A percentile compares a stretch with the other conserved stretches of the same genome.
phyloP scores from a whole-genome alignment of 2,329 filamentous ascomycete species.

The Monilinia laxa region DNA sequence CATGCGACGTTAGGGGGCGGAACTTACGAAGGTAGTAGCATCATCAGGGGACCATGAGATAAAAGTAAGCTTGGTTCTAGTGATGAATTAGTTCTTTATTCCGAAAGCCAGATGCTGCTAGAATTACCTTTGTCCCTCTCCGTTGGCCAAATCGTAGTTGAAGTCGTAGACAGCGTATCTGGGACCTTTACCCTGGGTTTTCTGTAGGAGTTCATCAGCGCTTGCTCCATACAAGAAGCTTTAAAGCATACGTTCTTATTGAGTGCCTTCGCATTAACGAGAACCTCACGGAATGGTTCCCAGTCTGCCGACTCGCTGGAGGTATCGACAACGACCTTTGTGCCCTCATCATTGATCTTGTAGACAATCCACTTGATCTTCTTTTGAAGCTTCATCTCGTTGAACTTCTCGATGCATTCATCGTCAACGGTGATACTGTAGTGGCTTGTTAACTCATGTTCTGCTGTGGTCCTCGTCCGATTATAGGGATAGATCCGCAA shows the following conservation, averaged over 20 bases:
- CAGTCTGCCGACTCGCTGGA: constrained; percentile 66
- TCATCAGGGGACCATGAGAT: constrained; percentile 81
- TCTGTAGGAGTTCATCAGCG: constrained; percentile 44
- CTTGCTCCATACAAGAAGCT: neutral
- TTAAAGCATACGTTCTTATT: constrained; percentile 58
- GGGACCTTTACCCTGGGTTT: constrained; percentile 63
- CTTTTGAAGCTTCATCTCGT: constrained; percentile 80
- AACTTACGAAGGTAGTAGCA: constrained; percentile 63
- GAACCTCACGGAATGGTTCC: constrained; percentile 72
- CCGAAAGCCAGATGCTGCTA: constrained; percentile 27
- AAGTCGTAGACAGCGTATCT: constrained; percentile 86
- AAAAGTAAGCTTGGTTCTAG: constrained; percentile 75
- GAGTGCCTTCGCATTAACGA: constrained; percentile 71
- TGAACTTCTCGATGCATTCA: constrained; percentile 71
- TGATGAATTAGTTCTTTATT: constrained; percentile 28
- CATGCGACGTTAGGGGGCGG: neutral
- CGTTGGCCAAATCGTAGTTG: constrained; percentile 68
- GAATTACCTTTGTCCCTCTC: constrained; percentile 68
- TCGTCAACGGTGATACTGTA: constrained; percentile 67
- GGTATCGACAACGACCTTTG: constrained; percentile 78
- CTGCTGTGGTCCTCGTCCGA: neutral
- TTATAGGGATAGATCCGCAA: constrained; percentile 14
- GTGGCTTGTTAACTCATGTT: constrained; percentile 24
- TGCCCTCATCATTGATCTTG: constrained; percentile 82
- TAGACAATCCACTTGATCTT: constrained; percentile 84